Evolutionary conservation across 148 eudicot species (phyloP).

Genomic region (Rhododendron ferrugineum): DNA sequence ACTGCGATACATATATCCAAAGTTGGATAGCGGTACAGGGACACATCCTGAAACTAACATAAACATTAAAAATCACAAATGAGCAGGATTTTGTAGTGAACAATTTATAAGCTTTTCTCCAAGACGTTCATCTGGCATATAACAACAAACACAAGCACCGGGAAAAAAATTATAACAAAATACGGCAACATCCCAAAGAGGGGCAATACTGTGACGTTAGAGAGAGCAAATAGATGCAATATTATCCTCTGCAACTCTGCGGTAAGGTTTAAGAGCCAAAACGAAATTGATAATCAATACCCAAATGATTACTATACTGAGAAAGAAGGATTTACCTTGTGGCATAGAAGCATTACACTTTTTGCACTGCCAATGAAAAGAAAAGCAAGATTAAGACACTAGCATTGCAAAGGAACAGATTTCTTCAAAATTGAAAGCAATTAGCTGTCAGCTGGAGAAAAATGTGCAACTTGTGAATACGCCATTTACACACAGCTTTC

Average conservation of each 20-base stretch:
- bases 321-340: background rate
- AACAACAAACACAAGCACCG: background rate
- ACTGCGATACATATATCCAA: background rate
- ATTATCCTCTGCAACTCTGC: background rate
- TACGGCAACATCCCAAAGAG: background rate
- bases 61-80: background rate
- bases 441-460: background rate
- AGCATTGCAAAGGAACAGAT: background rate
- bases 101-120: background rate
- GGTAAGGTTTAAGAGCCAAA: background rate
- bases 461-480: background rate
- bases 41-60: background rate
- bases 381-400: constrained; percentile 11
- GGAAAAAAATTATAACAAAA: too few species aligned
- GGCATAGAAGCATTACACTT: constrained; percentile 62
- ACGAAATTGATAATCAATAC: background rate
- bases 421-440: background rate
- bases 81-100: background rate
- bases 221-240: background rate
- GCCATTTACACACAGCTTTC: background rate
- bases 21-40: background rate
- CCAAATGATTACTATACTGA: background rate
- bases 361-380: constrained; percentile 53
- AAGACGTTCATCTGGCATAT: background rate
- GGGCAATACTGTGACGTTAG: background rate